Percentiles rank a stretch among this genome's conserved stretches.
phyloP scores from a whole-genome alignment of 2,329 filamentous ascomycete genomes.

The Clathrospora elynae region DNA sequence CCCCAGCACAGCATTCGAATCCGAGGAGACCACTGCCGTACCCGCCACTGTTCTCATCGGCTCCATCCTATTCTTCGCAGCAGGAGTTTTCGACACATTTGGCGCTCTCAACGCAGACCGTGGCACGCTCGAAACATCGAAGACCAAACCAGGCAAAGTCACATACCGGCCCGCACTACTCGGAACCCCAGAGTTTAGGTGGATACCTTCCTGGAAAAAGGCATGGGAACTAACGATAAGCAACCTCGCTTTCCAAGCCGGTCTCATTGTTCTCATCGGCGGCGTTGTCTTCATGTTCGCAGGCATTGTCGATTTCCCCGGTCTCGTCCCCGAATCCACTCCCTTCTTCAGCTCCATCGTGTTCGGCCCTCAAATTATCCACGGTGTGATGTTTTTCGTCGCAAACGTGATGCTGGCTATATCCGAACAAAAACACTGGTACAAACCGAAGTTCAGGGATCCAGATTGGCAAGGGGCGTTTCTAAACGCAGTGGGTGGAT shows the following conservation, averaged over 20 bases:
- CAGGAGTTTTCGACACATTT: conserved; percentile 35
- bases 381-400: conserved; percentile 33
- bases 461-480: conserved; percentile 37
- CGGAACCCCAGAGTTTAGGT: conserved; percentile 31
- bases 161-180: conserved; percentile 33
- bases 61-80: conserved; percentile 34
- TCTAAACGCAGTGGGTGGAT: conserved; percentile 32
- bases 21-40: conserved; percentile 24
- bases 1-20: conserved; percentile 17
- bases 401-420: conserved; percentile 36
- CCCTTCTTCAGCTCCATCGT: conserved; percentile 24
- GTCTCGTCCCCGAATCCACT: conserved; percentile 24
- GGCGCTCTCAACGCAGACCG: conserved; percentile 32
- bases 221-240: conserved; percentile 23
- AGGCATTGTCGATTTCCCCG: conserved; percentile 36
- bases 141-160: conserved; percentile 11
- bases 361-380: conserved; percentile 33
- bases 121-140: conserved; percentile 21
- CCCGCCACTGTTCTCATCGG: conserved; percentile 34
- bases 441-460: conserved; percentile 27
- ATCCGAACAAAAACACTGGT: conserved; percentile 36
- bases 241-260: conserved; percentile 36
- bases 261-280: conserved; percentile 37
- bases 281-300: conserved; percentile 40
- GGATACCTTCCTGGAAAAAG: conserved; percentile 27